Evolutionary conservation across 2,329 filamentous ascomycete species (phyloP), one percentile per base, ranked within the genome.

Genomic region (Scedosporium apiospermum): DNA sequence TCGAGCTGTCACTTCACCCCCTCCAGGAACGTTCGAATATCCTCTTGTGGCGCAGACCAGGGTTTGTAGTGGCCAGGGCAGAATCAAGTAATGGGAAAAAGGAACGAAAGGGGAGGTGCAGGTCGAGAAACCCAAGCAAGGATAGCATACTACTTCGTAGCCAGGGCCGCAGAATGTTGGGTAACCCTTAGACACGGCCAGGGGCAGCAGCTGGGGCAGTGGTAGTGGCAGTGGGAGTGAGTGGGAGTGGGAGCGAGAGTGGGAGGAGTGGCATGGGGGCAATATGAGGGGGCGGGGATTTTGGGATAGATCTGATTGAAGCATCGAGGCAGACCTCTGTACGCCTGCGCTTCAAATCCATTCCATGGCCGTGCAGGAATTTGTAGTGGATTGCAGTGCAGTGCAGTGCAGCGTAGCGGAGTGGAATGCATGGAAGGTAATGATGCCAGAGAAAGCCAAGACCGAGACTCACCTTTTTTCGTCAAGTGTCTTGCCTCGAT

Each of bases 241-340:
- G 7, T 38, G 34, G 34, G 34, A 38, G 34, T 38, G 30, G 30
- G 30, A 38, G 30, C 12, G 30, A 9, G 30, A 38, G 30, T 34
- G 30, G 30, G 30, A 34, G 34, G 34, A 38, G 34, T 38, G 70
- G 70, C 72, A 55, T 55, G 51, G 51, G 51, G 51, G 51, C 21
- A 55, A 55, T 55, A 51, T 61, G 59, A 61, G 44, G 44, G 59
- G 59, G 58, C 58, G 58, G 59, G 59, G 59, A 53, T 61, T 61
- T 51, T 61, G 44, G 59, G 59, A 46, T 44, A 9, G 58, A 23
- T 18, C 14, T 49, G 44, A 55, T 44, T 34, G 59, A 61, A 61
- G 59, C 38, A 61, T 30, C 16, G 12, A 26, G 26, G 44, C 26
- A 38, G 12, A 38, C 58, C 23, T 26, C 12, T 7, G 6, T 18